Conservation (phyloP, 2,329 filamentous ascomycete species). For the Fusarium nelsonii region DNA sequence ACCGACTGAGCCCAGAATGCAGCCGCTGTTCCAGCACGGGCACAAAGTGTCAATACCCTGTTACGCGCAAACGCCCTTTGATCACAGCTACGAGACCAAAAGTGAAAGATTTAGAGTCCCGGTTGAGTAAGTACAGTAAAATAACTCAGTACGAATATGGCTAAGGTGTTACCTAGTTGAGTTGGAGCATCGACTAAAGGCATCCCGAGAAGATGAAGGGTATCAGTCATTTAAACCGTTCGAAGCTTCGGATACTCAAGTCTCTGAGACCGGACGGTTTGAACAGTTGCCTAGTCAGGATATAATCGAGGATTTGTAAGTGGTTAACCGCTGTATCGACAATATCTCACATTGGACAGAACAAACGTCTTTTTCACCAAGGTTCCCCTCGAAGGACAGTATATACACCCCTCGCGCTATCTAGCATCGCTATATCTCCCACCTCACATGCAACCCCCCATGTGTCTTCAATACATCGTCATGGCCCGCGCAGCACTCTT, state of each 20-base stretch:
- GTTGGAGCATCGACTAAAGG: conserved; percentile 42
- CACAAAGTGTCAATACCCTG: conserved; percentile 46
- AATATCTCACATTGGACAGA: conserved; percentile 13
- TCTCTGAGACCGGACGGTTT: conserved; percentile 47
- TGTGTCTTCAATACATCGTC: conserved; percentile 46
- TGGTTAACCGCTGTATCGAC: accelerated
- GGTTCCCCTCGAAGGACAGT: conserved; percentile 28
- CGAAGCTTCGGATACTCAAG: conserved; percentile 27
- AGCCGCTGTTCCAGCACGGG: conserved; percentile 43
- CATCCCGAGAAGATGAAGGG: conserved; percentile 21
- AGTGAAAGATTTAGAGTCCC: conserved; percentile 48
- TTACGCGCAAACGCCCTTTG: conserved; percentile 42
- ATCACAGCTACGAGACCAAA: conserved; percentile 45
- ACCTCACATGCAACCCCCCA: conserved; percentile 45
- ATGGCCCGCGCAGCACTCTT: conserved; percentile 36
- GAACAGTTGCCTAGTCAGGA: conserved; percentile 48
- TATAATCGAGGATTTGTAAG: conserved; percentile 48
- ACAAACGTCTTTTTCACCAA: conserved; percentile 40
- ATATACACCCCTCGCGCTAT: conserved; percentile 43
- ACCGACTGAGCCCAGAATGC: conserved; percentile 46
- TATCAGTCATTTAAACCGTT: conserved; percentile 35
- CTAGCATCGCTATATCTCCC: conserved; percentile 43
- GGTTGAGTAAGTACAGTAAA: conserved; percentile 33
- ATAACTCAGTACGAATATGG: not conserved
- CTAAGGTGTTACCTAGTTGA: conserved; percentile 31